Evolutionary conservation across 345 rosid species (phyloP).

Genomic region (Erucastrum elatum): DNA sequence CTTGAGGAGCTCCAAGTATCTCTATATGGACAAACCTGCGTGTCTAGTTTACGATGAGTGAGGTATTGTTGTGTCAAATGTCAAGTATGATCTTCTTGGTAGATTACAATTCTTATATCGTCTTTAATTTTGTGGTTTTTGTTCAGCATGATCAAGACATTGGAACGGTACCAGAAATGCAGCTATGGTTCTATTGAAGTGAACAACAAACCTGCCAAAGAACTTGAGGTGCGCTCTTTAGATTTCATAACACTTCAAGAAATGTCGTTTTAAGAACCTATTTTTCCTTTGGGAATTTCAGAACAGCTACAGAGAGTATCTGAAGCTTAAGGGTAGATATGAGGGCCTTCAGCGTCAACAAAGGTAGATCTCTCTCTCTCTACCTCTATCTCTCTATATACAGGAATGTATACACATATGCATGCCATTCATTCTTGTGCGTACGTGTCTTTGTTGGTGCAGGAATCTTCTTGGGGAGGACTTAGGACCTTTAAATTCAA

Average conservation of each 20-base stretch:
- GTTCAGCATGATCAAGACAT: slow-evolving; percentile 86
- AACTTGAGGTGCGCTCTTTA: slow-evolving; percentile 63
- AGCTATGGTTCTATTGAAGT: slow-evolving; percentile 91
- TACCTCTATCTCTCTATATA: background rate
- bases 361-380: slow-evolving; percentile 47
- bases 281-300: slow-evolving; percentile 34
- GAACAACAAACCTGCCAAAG: slow-evolving; percentile 77
- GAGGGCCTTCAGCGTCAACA: slow-evolving; percentile 84
- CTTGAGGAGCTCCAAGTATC: background rate
- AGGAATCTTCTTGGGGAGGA: slow-evolving; percentile 94
- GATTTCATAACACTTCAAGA: background rate
- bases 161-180: slow-evolving; percentile 92
- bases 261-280: background rate
- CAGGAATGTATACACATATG: background rate
- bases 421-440: background rate
- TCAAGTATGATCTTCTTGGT: slow-evolving; percentile 1
- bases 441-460: slow-evolving; percentile 10
- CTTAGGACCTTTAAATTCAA: slow-evolving; percentile 55
- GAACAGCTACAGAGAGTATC: slow-evolving; percentile 88
- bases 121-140: background rate
- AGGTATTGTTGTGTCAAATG: background rate
- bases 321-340: slow-evolving; percentile 74
- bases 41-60: background rate
- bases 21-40: background rate
- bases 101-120: background rate